Base-by-base conservation (phyloP, 228 moss, liverwort and hornwort genomes). In the Sphagnum magellanicum region DNA sequence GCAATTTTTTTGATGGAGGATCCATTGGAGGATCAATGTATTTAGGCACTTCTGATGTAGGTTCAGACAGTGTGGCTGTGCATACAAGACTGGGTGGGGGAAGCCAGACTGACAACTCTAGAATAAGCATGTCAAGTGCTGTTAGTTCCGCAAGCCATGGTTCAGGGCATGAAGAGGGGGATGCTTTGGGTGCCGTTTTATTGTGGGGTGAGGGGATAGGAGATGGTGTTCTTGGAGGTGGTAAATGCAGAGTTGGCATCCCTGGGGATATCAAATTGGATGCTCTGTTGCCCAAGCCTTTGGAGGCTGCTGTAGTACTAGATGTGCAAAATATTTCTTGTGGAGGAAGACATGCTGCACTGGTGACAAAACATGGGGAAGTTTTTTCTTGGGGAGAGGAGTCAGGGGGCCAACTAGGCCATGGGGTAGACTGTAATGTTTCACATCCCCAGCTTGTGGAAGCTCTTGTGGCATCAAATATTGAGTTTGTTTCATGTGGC, bases 81-180 rank as follows among this genome's bases (percentile, higher is more conserved):
- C 89, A 91, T 73, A 78, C 89, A 79, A 81, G 87, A 63, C 78
- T 78, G 58, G 84, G 81, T 17, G 86, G 87, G 14, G 82, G 84
- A 15, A 87, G 81, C 49, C 91, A 85, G 68, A 75, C 75, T 5
- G 98, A 98, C 67, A 83, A 83, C 6, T 90, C 89, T 71, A 90
- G 98, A 74, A 87, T 98, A 64, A 98, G 98, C 81, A 83, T 98
- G 93, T 98, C 94, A 13, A 98, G 98, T 77, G 93, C 93, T 60
- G 92, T 98, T 5, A 98, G 98, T 81, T 98, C 98, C 14, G 93
- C 98, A 5, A 98, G 98, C 75, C 98, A 98, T 75, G 90, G 98
- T 51, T 98, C 98, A 3, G 79, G 79, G 50, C 98, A 91, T 48
- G 98, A 98, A 66, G 98, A 98, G 58, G 84, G 79, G 49, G 97